Base-by-base conservation (phyloP, 1,139 yeast species). In the Geotrichum aggregatum region DNA sequence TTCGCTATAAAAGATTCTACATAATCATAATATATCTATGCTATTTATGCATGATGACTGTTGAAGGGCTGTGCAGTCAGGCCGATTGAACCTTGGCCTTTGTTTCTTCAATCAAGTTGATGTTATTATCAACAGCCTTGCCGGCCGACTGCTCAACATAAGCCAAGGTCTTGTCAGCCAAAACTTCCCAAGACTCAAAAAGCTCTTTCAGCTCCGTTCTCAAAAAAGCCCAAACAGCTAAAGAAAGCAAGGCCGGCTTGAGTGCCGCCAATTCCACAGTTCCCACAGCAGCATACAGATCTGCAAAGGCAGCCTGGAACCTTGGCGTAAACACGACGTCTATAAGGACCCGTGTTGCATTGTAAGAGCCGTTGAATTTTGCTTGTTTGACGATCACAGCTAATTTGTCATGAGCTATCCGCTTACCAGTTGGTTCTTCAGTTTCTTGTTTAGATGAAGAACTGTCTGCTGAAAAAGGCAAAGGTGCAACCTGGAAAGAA, bases 321-420 rank as follows among this genome's bases (percentile, higher is more conserved):
- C 6, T 24, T 13, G 30, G 30, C 14, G 26, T 33, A 33, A 43
- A 41, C 1, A 49, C 7, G 2, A 22, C 8, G 16, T 8, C 19
- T 1, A 43, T 13, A 2, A 50, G 42, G 16, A 21, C 24, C 21
- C 24, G 34, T 10, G 38, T 22, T 10, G 26, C 31, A 6, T 24
- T 16, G 16, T 47, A 51, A 5, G 50, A 51, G 18, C 54, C 50
- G 18, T 51, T 33, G 28, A 42, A 51, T 40, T 50, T 45, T 10
- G 40, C 14, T 11, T 30, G 30, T 16, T 41, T 41, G 21, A 47
- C 48, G 8, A 50, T 41, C 2, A 16, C 22, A 2, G 36, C 35
- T 3, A 50, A 41, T 5, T 7, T 44, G 10, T 44, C 52, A 21
- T 38, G 21, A 6, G 19, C 8, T 24, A 8, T 24, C 7, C 28